Conservation (phyloP, 2,329 filamentous ascomycete species). For the Nemania sp. region DNA sequence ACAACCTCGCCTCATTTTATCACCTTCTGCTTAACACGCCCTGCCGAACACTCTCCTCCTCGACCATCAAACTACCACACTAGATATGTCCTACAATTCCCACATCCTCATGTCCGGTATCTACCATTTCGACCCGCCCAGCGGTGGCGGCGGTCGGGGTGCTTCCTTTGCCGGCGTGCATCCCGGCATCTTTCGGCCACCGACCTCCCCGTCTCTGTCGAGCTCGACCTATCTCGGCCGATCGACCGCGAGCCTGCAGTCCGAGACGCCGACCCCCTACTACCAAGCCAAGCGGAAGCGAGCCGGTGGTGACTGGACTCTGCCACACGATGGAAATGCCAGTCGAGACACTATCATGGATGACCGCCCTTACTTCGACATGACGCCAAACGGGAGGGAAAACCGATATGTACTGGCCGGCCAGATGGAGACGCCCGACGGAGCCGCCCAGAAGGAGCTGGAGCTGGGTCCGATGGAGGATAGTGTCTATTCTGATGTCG, state of each 20-base stretch:
- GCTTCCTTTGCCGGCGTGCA: slow-evolving; percentile 43
- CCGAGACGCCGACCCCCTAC: slow-evolving; percentile 41
- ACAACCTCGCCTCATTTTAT: no score
- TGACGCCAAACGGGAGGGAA: slow-evolving; percentile 31
- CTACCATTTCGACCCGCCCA: slow-evolving; percentile 42
- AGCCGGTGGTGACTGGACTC: slow-evolving; percentile 42
- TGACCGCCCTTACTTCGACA: slow-evolving; percentile 28
- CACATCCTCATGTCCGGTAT: slow-evolving; percentile 43
- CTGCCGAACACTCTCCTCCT: not conserved
- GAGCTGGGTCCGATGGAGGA: slow-evolving; percentile 50
- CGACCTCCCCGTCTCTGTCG: slow-evolving; percentile 47
- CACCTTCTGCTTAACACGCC: not conserved
- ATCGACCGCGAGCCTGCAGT: slow-evolving; percentile 47
- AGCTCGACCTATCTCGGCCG: slow-evolving; percentile 46
- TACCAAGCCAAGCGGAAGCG: slow-evolving; percentile 55
- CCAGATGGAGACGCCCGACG: slow-evolving; percentile 56
- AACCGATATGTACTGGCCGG: slow-evolving; percentile 57
- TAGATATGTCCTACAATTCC: slow-evolving; percentile 36
- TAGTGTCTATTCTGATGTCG: slow-evolving; percentile 61
- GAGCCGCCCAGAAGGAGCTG: slow-evolving; percentile 37
- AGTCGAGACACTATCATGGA: slow-evolving; percentile 38
- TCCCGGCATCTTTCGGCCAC: slow-evolving; percentile 53
- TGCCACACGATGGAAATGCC: slow-evolving; percentile 31
- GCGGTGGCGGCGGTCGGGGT: slow-evolving; percentile 24
- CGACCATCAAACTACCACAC: not conserved